Percentiles rank a stretch among this genome's conserved stretches.
Conservation (phyloP, 148 eudicot genomes). For the Polygonum maritimum region DNA sequence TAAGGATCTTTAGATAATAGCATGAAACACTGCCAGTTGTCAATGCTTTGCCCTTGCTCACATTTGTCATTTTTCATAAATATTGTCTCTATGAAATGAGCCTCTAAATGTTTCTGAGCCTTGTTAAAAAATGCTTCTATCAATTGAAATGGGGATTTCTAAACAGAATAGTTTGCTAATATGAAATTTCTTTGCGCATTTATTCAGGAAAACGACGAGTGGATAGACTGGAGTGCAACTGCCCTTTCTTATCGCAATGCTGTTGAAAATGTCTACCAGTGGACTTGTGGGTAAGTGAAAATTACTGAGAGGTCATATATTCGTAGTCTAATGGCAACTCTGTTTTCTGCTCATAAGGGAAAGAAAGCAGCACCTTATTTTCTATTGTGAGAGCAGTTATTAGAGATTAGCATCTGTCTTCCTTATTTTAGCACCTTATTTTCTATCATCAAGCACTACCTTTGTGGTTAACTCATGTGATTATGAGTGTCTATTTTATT, state of each 20-base stretch:
- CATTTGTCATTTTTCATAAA: neutral
- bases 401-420: neutral
- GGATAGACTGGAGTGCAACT: slow-evolving; percentile 80
- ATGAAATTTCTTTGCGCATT: neutral
- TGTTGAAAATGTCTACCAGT: slow-evolving; percentile 77
- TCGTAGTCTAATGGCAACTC: neutral
- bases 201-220: slow-evolving; percentile 61
- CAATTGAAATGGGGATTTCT: neutral
- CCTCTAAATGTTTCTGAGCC: neutral
- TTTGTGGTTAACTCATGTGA: neutral
- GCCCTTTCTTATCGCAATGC: slow-evolving; percentile 73
- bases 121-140: neutral
- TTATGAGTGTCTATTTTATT: neutral
- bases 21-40: neutral
- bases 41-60: neutral
- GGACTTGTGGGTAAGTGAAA: slow-evolving; percentile 90
- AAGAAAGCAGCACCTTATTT: neutral
- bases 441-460: neutral
- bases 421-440: neutral
- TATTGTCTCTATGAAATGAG: neutral
- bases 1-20: neutral
- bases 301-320: neutral
- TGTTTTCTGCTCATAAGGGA: neutral
- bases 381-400: neutral
- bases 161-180: neutral